phyloP scores from a whole-genome alignment of 331 rosid genomes.

The Erythrophleum ivorense region DNA sequence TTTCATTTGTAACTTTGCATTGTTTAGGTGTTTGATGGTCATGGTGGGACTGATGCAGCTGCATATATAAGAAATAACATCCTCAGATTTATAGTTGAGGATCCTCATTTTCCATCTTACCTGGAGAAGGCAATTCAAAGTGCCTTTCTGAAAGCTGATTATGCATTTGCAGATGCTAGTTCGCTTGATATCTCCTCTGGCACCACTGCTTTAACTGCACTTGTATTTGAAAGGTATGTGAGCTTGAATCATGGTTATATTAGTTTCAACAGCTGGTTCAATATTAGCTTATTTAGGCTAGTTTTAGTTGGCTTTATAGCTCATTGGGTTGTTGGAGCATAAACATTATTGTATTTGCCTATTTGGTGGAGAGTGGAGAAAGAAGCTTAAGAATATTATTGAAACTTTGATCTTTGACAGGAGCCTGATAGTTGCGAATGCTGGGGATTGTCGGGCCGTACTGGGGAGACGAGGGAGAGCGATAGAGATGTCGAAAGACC shows the following conservation, averaged over 20 bases:
- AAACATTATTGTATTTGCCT: not conserved
- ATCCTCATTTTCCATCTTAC: conserved; percentile 67
- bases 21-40: conserved; percentile 86
- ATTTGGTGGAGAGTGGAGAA: not conserved
- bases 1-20: not conserved
- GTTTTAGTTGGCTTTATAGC: conserved; percentile 23
- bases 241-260: conserved; percentile 26
- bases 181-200: conserved; percentile 87
- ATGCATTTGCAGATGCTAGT: conserved; percentile 80
- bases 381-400: conserved; percentile 5
- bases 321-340: not conserved
- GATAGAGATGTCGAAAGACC: conserved; percentile 83
- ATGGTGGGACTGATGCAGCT: conserved; percentile 87
- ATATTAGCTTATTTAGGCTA: conserved; percentile 18
- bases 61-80: conserved; percentile 70
- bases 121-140: conserved; percentile 67
- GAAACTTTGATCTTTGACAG: conserved; percentile 45
- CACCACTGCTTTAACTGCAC: conserved; percentile 81
- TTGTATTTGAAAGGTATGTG: conserved; percentile 66
- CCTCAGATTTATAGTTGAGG: conserved; percentile 73
- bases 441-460: conserved; percentile 87
- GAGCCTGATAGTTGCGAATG: conserved; percentile 79
- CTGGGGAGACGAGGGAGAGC: conserved; percentile 88
- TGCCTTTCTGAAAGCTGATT: conserved; percentile 80
- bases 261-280: not conserved